Evolutionary conservation across 2,329 filamentous ascomycete genomes (phyloP).

Genomic region (Tolypocladium sp.): DNA sequence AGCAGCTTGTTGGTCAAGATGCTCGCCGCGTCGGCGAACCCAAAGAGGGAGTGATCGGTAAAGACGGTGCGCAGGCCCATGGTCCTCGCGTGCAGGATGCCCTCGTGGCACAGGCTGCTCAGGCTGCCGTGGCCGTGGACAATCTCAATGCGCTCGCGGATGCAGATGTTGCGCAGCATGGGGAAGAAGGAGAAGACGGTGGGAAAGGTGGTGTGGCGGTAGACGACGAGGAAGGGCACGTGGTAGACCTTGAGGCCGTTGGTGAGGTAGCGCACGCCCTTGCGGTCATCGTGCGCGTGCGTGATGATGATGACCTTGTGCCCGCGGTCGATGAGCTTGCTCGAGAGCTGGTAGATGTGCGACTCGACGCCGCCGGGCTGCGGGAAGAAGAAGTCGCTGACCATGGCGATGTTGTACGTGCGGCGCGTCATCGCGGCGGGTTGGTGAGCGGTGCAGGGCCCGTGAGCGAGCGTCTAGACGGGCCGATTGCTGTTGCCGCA

Average conservation of each 20-base stretch:
- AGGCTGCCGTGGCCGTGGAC: conserved; percentile 95
- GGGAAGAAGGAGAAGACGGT: conserved; percentile 99
- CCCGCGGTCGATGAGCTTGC: conserved; percentile 91
- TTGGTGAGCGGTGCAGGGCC: conserved; percentile 4
- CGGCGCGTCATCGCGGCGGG: conserved; percentile 38
- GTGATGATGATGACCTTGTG: conserved; percentile 98
- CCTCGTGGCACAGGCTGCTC: conserved; percentile 89
- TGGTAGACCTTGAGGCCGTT: conserved; percentile 98
- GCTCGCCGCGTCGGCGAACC: conserved; percentile 90
- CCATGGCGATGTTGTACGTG: conserved; percentile 73
- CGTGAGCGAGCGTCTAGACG: not conserved
- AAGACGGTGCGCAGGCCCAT: conserved; percentile 96
- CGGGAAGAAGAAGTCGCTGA: conserved; percentile 98
- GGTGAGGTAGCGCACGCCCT: conserved; percentile 87
- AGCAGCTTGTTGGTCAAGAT: conserved; percentile 95
- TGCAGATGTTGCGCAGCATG: conserved; percentile 91
- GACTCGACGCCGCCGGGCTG: conserved; percentile 95
- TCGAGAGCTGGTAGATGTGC: conserved; percentile 95
- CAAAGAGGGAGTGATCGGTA: conserved; percentile 94
- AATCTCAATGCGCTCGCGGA: conserved; percentile 91
- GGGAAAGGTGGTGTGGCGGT: conserved; percentile 85
- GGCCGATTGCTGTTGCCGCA: not conserved
- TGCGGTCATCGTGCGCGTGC: conserved; percentile 85
- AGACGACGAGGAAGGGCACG: conserved; percentile 91
- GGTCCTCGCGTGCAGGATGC: conserved; percentile 85